phyloP scores from a whole-genome alignment of 345 rosid species.

The Trapa incisa region DNA sequence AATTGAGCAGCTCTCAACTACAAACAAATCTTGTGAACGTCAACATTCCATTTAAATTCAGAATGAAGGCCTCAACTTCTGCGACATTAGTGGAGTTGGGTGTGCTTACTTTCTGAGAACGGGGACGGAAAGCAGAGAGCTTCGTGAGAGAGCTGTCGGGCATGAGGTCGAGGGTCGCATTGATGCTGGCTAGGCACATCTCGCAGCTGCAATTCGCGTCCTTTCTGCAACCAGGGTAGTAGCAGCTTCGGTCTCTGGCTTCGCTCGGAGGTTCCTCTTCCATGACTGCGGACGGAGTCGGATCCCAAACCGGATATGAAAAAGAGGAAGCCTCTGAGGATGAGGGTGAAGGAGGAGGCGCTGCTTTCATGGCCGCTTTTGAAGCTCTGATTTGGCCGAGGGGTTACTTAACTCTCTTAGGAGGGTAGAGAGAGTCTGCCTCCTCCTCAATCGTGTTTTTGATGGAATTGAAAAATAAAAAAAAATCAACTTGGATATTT shows the following conservation, averaged over 20 bases:
- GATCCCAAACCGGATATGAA: slow-evolving; percentile 4
- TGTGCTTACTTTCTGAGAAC: background rate
- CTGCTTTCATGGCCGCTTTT: slow-evolving; percentile 23
- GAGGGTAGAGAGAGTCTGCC: too few relatives aligned
- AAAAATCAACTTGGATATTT: too few relatives aligned
- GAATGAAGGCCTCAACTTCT: background rate
- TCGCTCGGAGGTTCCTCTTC: slow-evolving; percentile 20
- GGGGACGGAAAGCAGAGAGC: slow-evolving; percentile 27
- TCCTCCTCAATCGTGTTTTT: too few relatives aligned
- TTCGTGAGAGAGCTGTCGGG: slow-evolving; percentile 58
- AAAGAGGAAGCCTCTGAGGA: slow-evolving; percentile 24
- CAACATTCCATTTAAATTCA: background rate
- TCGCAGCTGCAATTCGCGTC: slow-evolving; percentile 76
- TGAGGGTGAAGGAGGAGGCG: slow-evolving; percentile 14
- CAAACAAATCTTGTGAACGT: background rate
- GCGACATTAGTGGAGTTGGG: background rate
- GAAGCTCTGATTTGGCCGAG: background rate
- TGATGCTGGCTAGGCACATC: slow-evolving; percentile 75
- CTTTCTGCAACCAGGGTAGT: slow-evolving; percentile 79
- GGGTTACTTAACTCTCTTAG: background rate
- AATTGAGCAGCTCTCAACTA: background rate
- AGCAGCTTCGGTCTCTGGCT: slow-evolving; percentile 48
- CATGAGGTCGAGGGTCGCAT: slow-evolving; percentile 82
- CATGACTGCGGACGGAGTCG: slow-evolving; percentile 10
- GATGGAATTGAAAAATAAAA: too few relatives aligned